A percentile compares a stretch with the other conserved stretches of the same genome.
Evolutionary conservation across 495 filamentous ascomycete species (phyloP).

Genomic region (Amniculicola lignicola): DNA sequence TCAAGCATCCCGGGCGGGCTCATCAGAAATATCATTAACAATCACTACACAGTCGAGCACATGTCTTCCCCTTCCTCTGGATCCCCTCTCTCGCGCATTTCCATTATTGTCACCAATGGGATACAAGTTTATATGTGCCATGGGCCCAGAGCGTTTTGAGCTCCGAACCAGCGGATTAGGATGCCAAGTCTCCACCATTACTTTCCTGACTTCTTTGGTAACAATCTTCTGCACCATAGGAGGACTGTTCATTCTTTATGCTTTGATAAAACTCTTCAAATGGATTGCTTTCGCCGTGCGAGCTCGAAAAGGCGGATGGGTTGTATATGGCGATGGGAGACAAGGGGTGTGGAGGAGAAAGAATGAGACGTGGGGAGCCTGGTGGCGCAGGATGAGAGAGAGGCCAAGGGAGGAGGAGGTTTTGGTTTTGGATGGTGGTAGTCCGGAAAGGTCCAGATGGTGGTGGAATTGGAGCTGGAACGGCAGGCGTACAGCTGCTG

Average conservation of each 20-base stretch:
- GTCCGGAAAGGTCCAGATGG: slow-evolving; percentile 15
- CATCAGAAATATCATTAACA: too few species aligned
- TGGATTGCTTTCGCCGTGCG: slow-evolving; percentile 33
- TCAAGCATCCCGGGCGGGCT: too few species aligned
- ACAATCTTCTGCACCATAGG: slow-evolving; percentile 43
- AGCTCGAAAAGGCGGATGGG: slow-evolving; percentile 28
- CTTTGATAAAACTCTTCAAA: slow-evolving; percentile 34
- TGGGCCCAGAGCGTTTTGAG: slow-evolving; percentile 53
- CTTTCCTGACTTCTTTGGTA: slow-evolving; percentile 46
- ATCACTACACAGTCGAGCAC: slow-evolving; percentile 45
- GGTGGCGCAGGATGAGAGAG: slow-evolving; percentile 38
- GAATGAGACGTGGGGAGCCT: slow-evolving; percentile 25
- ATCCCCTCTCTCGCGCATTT: slow-evolving; percentile 36
- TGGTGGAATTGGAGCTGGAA: slow-evolving; percentile 19
- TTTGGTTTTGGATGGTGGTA: slow-evolving; percentile 19
- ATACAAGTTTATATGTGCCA: slow-evolving; percentile 49
- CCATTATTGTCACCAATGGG: slow-evolving; percentile 49
- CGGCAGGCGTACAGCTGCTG: neutral
- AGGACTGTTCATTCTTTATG: slow-evolving; percentile 36
- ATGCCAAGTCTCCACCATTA: slow-evolving; percentile 51
- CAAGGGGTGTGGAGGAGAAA: slow-evolving; percentile 19
- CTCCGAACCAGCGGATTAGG: slow-evolving; percentile 50
- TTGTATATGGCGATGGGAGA: slow-evolving; percentile 14
- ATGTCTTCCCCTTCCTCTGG: slow-evolving; percentile 48
- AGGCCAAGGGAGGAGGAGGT: slow-evolving; percentile 34